Evolutionary conservation across 192 early-diverging fungal genomes (phyloP), one percentile per base, ranked within the genome.

Genomic region (Mortierella alpina): DNA sequence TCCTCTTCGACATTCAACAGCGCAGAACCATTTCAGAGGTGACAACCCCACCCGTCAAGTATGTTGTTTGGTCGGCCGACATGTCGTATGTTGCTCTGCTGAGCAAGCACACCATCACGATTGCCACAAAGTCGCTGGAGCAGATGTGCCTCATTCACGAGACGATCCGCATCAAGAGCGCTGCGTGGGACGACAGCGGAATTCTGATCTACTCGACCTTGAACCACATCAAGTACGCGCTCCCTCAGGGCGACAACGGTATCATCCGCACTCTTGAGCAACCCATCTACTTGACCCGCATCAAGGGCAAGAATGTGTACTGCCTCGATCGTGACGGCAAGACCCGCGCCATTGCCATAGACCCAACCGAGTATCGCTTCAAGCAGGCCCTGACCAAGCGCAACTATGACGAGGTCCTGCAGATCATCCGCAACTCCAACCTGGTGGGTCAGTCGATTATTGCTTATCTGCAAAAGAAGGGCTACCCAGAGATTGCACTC

Each of bases 341-440:
- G 73, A 90, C 95, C n/a, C 87, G 91, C 46, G 88, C 91, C 7
- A 90, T 99, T 59, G 89, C 91, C 64, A 94, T 99, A 60, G 98
- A 99, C 69, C 96, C 97, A 4, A 98, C 96, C n/a, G 98, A 99
- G 82, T 99, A 98, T 85, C 91, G 92, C 6, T 99, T 99, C 92
- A 99, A 99, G 85, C 86, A 97, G 57, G 95, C 98, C 1, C 86
- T 99, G 45, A 90, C 95, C 44, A 89, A 92, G 67, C 89, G 91
- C 52, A 95, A 99, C 84, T 98, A 98, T 83, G 95, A 97, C 66
- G 95, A 98, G 77, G 98, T 99, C 1, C 87, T 99, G 58, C 91
- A 95, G 74, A 96, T 99, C 68, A 98, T 99, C 81, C 93, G 94
- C 57, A 97, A 91, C 64, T 96, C 94, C 7, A 98, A 98, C 84